Percentiles rank a stretch among this genome's conserved stretches.
Conservation (phyloP, 2,329 filamentous ascomycete genomes). For the Trichoderma sp. region DNA sequence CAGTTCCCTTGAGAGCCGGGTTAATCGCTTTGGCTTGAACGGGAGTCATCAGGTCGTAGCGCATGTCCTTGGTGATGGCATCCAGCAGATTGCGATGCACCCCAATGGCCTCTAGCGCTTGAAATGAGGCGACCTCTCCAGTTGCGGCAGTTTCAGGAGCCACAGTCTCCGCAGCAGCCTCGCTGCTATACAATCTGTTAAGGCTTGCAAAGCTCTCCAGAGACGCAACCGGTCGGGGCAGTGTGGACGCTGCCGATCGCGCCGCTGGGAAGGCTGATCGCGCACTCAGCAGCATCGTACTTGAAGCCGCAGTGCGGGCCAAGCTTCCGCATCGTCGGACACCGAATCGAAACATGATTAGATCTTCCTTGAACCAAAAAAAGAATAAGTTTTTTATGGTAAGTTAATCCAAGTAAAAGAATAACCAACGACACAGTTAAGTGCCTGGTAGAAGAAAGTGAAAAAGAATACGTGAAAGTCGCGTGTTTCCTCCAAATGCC, state of each 20-base stretch:
- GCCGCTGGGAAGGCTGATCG: slow-evolving; percentile 36
- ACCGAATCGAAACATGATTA: slow-evolving; percentile 44
- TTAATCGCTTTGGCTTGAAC: slow-evolving; percentile 86
- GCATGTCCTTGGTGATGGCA: slow-evolving; percentile 72
- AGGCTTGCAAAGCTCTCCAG: slow-evolving; percentile 35
- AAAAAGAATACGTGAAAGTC: background rate
- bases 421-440: slow-evolving; percentile 13
- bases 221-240: slow-evolving; percentile 30
- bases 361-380: background rate
- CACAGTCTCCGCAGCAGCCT: slow-evolving; percentile 40
- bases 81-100: slow-evolving; percentile 68
- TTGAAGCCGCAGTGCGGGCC: slow-evolving; percentile 40
- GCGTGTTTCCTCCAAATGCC: slow-evolving; percentile 8
- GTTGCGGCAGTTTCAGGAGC: slow-evolving; percentile 17
- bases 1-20: slow-evolving; percentile 75
- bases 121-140: slow-evolving; percentile 47
- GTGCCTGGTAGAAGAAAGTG: slow-evolving; percentile 1
- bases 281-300: slow-evolving; percentile 39
- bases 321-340: slow-evolving; percentile 46
- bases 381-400: background rate
- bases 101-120: slow-evolving; percentile 49
- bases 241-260: slow-evolving; percentile 32
- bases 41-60: slow-evolving; percentile 84
- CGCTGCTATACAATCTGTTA: slow-evolving; percentile 47
- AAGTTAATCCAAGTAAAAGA: background rate